These are phyloP conservation scores for Porphyrellus sp. DNA, from an alignment of 1,284 basidiomycete species.

Conservation along the genomic window DNA sequence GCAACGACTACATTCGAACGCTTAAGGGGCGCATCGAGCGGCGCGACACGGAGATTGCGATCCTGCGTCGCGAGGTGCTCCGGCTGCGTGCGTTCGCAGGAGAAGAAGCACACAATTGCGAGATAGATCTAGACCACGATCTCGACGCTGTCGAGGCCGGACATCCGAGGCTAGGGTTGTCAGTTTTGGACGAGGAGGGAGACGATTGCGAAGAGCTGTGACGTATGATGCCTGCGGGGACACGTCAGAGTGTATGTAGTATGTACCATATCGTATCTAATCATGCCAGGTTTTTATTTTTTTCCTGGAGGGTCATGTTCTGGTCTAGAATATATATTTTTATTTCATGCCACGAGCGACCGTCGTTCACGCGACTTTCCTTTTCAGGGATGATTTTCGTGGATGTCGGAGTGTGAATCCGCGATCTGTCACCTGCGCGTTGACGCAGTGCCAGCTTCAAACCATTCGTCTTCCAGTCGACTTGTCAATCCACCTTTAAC, in stretches of 20 bases:
- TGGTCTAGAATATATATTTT: neutral
- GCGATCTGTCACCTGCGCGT: neutral
- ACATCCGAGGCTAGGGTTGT: slow-evolving; percentile 20
- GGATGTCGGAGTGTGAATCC: slow-evolving; percentile 24
- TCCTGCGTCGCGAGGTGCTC: slow-evolving; percentile 66
- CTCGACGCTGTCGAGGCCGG: slow-evolving; percentile 40
- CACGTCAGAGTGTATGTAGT: slow-evolving; percentile 3
- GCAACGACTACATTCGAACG: slow-evolving; percentile 82
- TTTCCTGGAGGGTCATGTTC: neutral
- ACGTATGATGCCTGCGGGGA: slow-evolving; percentile 2
- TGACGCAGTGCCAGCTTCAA: neutral
- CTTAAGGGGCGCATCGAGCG: slow-evolving; percentile 79
- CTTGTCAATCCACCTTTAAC: neutral
- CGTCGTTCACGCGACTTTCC: slow-evolving; percentile 1
- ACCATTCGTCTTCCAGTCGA: neutral
- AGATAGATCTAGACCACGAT: slow-evolving; percentile 43
- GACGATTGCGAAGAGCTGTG: slow-evolving; percentile 28
- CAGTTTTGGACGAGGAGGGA: slow-evolving; percentile 30
- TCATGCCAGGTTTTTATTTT: slow-evolving; percentile 8
- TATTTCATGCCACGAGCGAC: neutral
- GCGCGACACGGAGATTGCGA: slow-evolving; percentile 77
- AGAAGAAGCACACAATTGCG: slow-evolving; percentile 30
- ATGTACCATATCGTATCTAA: slow-evolving; percentile 16
- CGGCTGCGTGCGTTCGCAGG: slow-evolving; percentile 50
- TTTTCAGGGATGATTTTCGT: slow-evolving; percentile 27